Conservation (phyloP, 1,284 basidiomycete species). For the Somion occarium region DNA sequence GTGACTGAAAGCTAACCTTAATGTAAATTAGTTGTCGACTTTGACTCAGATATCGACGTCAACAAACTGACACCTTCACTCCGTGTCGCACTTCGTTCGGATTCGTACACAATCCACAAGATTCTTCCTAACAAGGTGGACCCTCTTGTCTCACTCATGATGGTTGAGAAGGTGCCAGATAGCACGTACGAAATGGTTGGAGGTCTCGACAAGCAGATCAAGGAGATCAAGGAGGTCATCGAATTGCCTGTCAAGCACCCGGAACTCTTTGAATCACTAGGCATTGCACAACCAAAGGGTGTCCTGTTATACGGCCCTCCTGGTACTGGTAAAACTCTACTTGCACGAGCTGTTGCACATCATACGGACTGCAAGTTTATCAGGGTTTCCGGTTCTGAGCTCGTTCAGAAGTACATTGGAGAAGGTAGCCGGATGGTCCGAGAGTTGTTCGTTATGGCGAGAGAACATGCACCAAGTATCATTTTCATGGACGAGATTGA, state of each 20-base stretch:
- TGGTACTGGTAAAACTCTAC: constrained; percentile 93
- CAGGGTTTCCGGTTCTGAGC: constrained; percentile 90
- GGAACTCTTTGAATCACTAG: constrained; percentile 93
- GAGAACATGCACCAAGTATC: constrained; percentile 98
- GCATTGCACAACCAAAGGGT: constrained; percentile 97
- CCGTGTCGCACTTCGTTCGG: constrained; percentile 93
- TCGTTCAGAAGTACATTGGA: constrained; percentile 99
- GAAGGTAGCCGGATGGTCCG: constrained; percentile 96
- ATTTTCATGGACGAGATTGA: constrained; percentile 99
- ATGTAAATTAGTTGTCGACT: constrained; percentile 77
- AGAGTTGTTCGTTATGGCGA: constrained; percentile 98
- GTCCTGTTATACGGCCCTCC: constrained; percentile 96
- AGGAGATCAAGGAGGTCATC: constrained; percentile 99
- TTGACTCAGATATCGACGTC: constrained; percentile 87
- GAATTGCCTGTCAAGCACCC: constrained; percentile 98
- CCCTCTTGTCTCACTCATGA: constrained; percentile 95
- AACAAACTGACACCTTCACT: constrained; percentile 79
- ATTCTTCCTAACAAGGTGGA: constrained; percentile 95
- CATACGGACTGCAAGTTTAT: constrained; percentile 99
- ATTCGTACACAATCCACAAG: constrained; percentile 93
- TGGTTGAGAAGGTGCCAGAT: constrained; percentile 99
- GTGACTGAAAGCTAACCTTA: not conserved
- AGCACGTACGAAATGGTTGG: constrained; percentile 99
- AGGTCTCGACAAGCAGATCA: constrained; percentile 97
- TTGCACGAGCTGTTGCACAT: constrained; percentile 93